Base-by-base conservation (phyloP, 768 basidiomycete genomes). In the Lactifluus piperatus region DNA sequence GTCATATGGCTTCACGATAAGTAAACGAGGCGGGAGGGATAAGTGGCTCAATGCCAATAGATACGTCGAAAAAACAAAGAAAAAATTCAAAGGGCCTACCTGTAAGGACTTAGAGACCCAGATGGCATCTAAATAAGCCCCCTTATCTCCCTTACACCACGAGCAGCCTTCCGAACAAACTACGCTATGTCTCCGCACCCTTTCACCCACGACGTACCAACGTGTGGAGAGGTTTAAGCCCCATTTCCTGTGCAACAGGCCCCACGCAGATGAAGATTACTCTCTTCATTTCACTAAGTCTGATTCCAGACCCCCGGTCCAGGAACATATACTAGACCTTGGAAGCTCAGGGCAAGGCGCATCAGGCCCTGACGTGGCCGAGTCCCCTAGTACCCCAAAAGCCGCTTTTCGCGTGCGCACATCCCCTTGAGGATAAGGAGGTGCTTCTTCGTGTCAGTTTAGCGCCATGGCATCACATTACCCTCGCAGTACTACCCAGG, bases 1-100 rank as follows among this genome's bases (percentile, higher is more conserved):
- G 49, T 60, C 54, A 56, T 56, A 5, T 22, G 6, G 41, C 49
- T 60, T 60, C 54, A 54, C 59, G 59, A 60, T 60, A 60, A 60
- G 59, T 41, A 51, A 44, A 30, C n/a, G 27, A 11, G 39, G 10
- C 9, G 7, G 16, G 36, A 37, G 5, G 37, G 36, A 30, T 46
- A 14, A 39, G 29, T 29, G 7, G 32, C 44, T 16, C 24, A 24
- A 34, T 44, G 16, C 30, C 10, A 13, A 13, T 45, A 18, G 30
- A 18, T 32, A 39, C 41, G 18, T 49, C 46, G 45, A 50, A 57
- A 50, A 57, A 26, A 57, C 7, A 34, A 34, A 11, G 29, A 13
- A 1, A n/a, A n/a, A n/a, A n/a, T n/a, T 24, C 22, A 41, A 43
- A 16, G 3, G 26, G 30, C 37, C 29, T 43, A 20, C 36, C 1